These are phyloP conservation scores for Boletus huronensis DNA, from an alignment of 768 basidiomycete species.

Conservation along the genomic window DNA sequence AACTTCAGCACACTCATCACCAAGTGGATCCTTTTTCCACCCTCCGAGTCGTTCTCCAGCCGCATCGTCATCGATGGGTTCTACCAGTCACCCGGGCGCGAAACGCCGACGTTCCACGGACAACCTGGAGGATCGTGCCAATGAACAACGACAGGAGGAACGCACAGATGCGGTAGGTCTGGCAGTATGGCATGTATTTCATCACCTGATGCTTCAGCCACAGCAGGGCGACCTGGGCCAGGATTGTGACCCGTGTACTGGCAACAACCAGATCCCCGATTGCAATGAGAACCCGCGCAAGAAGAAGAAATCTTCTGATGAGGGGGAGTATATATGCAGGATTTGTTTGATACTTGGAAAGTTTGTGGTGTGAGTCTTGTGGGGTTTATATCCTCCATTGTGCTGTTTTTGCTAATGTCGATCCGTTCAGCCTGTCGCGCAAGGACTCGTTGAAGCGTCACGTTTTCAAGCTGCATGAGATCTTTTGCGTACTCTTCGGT, in stretches of 20 bases:
- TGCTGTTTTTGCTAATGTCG: neutral
- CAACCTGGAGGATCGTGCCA: neutral
- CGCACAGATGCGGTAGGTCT: neutral
- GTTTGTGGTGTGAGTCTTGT: neutral
- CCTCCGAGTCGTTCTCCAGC: neutral
- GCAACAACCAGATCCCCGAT: neutral
- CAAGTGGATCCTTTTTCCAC: neutral
- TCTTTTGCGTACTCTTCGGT: neutral
- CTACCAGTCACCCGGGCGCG: too few relatives aligned
- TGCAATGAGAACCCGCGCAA: neutral
- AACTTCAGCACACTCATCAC: neutral
- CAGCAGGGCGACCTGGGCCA: neutral
- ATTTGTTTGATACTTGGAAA: neutral
- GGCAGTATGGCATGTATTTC: neutral
- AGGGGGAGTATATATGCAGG: neutral
- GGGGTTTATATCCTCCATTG: too few relatives aligned
- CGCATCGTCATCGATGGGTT: neutral
- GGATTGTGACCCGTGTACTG: neutral
- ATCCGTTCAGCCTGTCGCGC: conserved; percentile 1
- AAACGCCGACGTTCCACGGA: neutral
- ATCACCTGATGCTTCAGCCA: neutral
- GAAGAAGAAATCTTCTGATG: neutral
- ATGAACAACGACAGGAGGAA: neutral
- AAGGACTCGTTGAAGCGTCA: conserved; percentile 12
- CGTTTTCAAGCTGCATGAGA: neutral